Percentiles rank a stretch among this genome's conserved stretches.
Conservation (phyloP, 2,329 filamentous ascomycete species). For the Neonectria sp. region DNA sequence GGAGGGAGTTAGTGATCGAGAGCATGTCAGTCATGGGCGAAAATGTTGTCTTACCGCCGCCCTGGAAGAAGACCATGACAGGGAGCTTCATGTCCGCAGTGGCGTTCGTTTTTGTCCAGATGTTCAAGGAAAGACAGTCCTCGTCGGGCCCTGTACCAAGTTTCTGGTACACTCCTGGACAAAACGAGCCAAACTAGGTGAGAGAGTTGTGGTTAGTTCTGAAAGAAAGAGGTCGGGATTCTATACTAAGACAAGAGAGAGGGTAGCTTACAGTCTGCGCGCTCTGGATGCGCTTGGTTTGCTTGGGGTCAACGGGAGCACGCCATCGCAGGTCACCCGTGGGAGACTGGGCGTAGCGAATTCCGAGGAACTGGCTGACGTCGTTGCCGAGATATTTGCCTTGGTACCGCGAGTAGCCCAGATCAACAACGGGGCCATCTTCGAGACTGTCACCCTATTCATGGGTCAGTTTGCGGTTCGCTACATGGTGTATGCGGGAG, state of each 20-base stretch:
- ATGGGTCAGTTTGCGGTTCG: conserved; percentile 1
- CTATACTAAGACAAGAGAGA: background rate
- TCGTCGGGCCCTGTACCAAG: conserved; percentile 48
- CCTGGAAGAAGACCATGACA: conserved; percentile 60
- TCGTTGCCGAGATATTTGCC: conserved; percentile 55
- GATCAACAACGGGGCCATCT: conserved; percentile 50
- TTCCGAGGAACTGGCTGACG: conserved; percentile 63
- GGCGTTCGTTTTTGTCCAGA: conserved; percentile 60
- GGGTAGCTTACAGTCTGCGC: conserved; percentile 52
- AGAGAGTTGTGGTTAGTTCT: background rate
- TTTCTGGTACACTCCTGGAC: conserved; percentile 56
- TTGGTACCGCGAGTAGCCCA: conserved; percentile 63
- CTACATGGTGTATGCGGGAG: background rate
- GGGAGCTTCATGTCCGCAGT: conserved; percentile 51
- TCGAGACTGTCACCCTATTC: background rate
- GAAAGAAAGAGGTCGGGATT: background rate
- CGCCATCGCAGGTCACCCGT: conserved; percentile 65
- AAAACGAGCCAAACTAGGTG: conserved; percentile 62
- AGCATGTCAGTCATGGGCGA: background rate
- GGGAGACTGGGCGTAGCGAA: conserved; percentile 69
- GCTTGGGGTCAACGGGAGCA: conserved; percentile 62
- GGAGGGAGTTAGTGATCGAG: background rate
- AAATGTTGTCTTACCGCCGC: conserved; percentile 53
- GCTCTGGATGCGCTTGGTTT: conserved; percentile 51
- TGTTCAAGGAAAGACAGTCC: conserved; percentile 65